Base-by-base conservation (phyloP, 495 filamentous ascomycete species). In the Cercophora newfieldiana region DNA sequence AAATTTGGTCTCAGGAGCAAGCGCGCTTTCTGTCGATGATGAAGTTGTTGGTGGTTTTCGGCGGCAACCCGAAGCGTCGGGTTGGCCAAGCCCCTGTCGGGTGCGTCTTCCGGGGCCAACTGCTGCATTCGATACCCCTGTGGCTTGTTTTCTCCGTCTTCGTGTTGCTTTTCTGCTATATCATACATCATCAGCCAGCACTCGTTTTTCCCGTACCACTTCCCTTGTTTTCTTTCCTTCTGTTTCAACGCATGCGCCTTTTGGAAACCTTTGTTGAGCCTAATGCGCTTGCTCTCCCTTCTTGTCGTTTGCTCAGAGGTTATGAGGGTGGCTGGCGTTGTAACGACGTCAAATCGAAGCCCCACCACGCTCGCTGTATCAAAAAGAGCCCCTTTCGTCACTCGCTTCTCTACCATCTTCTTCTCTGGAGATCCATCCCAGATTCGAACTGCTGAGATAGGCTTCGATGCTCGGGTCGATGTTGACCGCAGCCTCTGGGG, bases 401-500 rank as follows among this genome's bases (percentile, higher is more conserved):
- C 66, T 31, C 50, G 44, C 21, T 66, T 68, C 12, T 63, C 62
- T 0, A 71, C 59, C 4, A 18, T 68, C 21, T 68, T 37, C 48
- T 26, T 26, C 0, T 47, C 29, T 16, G 70, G 70, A 1, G 59
- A 72, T 31, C 21, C 66, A 0, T 26, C 44, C 12, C 48, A 49
- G 18, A 26, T 31, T 1, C 61, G 68, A 4, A 70, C 70, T 0
- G 69, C 70, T 24, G 61, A 69, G 8, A 26, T 16, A 2, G 72
- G 70, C 18, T 74, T 59, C 31, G 67, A 72, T 53, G 62, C 50
- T 51, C 70, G 70, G 10, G 62, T 72, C 12, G 66, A 72, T 44
- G 10, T 70, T 24, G 14, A 50, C 18, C 49, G 64, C 16, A 63
- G 44, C 21, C 58, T 69, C 10, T 74, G 65, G 68, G 70, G 70